A percentile compares a stretch with the other conserved stretches of the same genome.
These are phyloP conservation scores for Nepenthes mirabilis DNA, from an alignment of 148 eudicot genomes.

Conservation along the genomic window DNA sequence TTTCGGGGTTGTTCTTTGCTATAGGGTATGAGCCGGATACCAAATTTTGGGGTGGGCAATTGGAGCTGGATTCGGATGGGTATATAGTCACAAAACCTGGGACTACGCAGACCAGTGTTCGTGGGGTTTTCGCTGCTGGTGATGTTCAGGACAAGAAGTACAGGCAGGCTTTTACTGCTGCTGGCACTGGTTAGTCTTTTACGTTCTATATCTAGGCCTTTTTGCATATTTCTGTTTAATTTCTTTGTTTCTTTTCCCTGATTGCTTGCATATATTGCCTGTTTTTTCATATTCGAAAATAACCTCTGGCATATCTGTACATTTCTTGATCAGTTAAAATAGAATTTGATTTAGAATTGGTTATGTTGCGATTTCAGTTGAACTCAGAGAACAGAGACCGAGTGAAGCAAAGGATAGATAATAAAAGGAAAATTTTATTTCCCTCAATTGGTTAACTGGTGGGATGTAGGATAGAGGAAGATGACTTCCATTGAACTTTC, in stretches of 20 bases:
- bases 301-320: no score
- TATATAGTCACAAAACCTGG: conserved; percentile 45
- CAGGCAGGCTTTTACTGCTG: conserved; percentile 57
- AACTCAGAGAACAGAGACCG: no score
- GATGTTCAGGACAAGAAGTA: conserved; percentile 71
- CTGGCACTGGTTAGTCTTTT: conserved; percentile 43
- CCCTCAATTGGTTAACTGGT: no score
- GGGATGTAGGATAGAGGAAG: no score
- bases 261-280: background rate
- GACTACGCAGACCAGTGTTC: conserved; percentile 37
- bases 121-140: conserved; percentile 58
- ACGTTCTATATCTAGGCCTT: background rate
- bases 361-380: no score
- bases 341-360: no score
- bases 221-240: background rate
- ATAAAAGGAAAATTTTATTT: no score
- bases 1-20: conserved; percentile 49
- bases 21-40: conserved; percentile 68
- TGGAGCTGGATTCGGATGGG: conserved; percentile 42
- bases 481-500: no score
- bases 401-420: no score
- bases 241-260: background rate
- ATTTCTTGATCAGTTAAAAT: no score
- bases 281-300: no score
- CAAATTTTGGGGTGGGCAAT: conserved; percentile 48